Base-by-base conservation (phyloP, 352 stramenopile genomes). In the Phytophthora litchii region DNA sequence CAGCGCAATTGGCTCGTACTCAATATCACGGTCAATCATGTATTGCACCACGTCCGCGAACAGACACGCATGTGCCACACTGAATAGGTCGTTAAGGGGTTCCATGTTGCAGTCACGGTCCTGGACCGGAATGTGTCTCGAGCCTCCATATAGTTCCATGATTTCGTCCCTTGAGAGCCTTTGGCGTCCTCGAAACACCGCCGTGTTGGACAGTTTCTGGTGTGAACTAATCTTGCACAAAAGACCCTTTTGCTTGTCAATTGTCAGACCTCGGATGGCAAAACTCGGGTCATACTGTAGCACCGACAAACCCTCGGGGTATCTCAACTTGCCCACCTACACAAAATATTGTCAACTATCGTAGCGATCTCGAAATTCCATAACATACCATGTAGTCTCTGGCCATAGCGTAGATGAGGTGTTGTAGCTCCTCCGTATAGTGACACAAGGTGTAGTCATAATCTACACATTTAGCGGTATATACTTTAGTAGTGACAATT, bases 381-480 rank as follows among this genome's bases (percentile, higher is more conserved):
- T 16, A 44, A 49, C 32, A 11, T 25, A 97, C 93, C 66, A 98
- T 64, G 32, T 91, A 80, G 38, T 93, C 85, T 17, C 92, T 70
- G 12, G 92, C 88, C 89, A 97, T 97, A 19, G 86, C 72, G 67
- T 98, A 98, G 61, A 98, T 97, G 20, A 98, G 81, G 20, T 92
- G 76, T 60, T 98, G 80, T 4, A 98, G 70, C 64, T 96, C 83
- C 41, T 95, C 78, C 1, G 76, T 96, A 74, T 98, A 98, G 42
- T 96, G 93, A 12, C 94, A 94, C 6, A 98, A 67, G 29, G 92
- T 98, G 68, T 98, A 98, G 71, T 98, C 94, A 52, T 97, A 98
- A 64, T 98, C 94, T 91, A 42, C n/a, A 16, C n/a, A n/a, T n/a
- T n/a, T n/a, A n/a, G n/a, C n/a, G n/a, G n/a, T n/a, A n/a, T n/a